Conservation (phyloP, 352 stramenopile species). For the Bremia lactucae region DNA sequence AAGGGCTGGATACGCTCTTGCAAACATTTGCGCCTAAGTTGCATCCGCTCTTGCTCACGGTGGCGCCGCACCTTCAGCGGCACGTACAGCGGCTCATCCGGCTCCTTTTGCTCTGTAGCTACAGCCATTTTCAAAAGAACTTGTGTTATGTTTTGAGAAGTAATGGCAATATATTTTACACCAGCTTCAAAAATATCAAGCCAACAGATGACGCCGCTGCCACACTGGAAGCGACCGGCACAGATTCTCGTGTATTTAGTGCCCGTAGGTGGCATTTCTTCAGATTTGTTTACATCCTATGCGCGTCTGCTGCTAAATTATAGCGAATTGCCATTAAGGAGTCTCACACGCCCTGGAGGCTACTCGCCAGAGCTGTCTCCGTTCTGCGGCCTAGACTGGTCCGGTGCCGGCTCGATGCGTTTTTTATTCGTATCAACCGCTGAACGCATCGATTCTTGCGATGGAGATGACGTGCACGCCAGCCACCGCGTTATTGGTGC, state of each 20-base stretch:
- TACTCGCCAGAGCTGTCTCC: constrained; percentile 76
- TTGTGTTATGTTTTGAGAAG: too few relatives aligned
- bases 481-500: constrained; percentile 57
- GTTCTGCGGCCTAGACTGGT: constrained; percentile 66
- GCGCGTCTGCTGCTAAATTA: constrained; percentile 45
- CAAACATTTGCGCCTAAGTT: constrained; percentile 36
- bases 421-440: constrained; percentile 68
- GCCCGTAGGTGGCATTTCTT: constrained; percentile 54
- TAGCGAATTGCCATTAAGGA: constrained; percentile 44
- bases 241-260: constrained; percentile 80
- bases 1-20: constrained; percentile 45
- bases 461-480: constrained; percentile 71
- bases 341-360: constrained; percentile 58
- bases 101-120: neutral
- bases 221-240: constrained; percentile 47
- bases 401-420: constrained; percentile 34
- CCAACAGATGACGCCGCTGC: constrained; percentile 11
- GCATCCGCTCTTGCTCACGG: constrained; percentile 54
- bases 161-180: neutral
- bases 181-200: too few relatives aligned
- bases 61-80: constrained; percentile 65
- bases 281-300: constrained; percentile 49
- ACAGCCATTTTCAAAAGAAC: too few relatives aligned
- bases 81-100: constrained; percentile 58
- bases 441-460: constrained; percentile 37